Conservation (phyloP, 2,329 filamentous ascomycete genomes). For the Fusarium sp. region DNA sequence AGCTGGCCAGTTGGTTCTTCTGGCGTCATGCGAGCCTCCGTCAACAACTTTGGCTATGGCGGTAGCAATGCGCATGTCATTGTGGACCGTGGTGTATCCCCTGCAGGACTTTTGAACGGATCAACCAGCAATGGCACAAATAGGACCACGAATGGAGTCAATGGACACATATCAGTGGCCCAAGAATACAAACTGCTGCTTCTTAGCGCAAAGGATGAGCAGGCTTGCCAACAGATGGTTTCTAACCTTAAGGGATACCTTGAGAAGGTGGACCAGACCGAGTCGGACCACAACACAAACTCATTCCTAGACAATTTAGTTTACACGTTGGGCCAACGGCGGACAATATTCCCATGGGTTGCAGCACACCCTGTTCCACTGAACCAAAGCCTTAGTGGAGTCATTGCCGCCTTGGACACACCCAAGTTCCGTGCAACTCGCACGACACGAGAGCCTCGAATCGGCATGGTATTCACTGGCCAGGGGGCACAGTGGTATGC, state of each 20-base stretch:
- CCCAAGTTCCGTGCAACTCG: neutral
- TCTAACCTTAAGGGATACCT: neutral
- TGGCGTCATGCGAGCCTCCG: neutral
- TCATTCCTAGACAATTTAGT: neutral
- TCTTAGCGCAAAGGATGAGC: neutral
- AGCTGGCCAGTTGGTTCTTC: no score
- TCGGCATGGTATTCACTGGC: neutral
- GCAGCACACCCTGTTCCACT: neutral
- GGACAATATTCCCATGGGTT: neutral
- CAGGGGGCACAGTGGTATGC: slow-evolving; percentile 3
- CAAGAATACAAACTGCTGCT: no score
- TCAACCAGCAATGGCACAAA: no score
- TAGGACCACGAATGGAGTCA: no score
- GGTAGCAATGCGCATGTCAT: neutral
- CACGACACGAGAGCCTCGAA: no score
- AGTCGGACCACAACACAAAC: no score
- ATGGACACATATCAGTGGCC: no score
- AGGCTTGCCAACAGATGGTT: neutral
- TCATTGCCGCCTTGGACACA: neutral
- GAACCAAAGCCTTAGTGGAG: no score
- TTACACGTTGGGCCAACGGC: neutral
- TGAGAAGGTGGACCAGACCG: no score
- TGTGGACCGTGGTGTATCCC: no score
- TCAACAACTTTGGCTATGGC: neutral
- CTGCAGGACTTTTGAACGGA: no score